These are phyloP conservation scores for Leucocoprinus birnbaumii DNA, from an alignment of 768 basidiomycete species.

Conservation along the genomic window DNA sequence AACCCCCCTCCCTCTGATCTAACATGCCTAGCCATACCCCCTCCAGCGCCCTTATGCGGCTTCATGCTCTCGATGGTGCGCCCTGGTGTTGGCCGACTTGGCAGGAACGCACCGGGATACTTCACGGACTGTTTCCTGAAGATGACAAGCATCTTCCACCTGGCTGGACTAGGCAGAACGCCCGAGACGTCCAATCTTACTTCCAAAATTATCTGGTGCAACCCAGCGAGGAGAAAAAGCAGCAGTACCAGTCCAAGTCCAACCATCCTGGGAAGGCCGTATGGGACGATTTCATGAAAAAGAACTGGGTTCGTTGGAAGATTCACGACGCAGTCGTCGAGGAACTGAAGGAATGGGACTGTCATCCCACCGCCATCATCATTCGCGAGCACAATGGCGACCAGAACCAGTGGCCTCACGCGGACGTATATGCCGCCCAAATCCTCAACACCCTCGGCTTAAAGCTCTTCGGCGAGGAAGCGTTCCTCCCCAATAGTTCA, in stretches of 20 bases:
- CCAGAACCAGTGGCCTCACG: neutral
- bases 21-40: slow-evolving; percentile 5
- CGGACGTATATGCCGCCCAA: neutral
- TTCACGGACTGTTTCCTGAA: slow-evolving; percentile 19
- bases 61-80: slow-evolving; percentile 10
- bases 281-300: slow-evolving; percentile 14
- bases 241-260: neutral
- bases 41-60: slow-evolving; percentile 15
- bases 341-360: slow-evolving; percentile 7
- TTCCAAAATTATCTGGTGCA: slow-evolving; percentile 13
- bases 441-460: slow-evolving; percentile 2
- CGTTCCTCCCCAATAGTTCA: neutral
- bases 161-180: slow-evolving; percentile 12
- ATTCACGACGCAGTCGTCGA: slow-evolving; percentile 15
- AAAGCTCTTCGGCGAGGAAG: slow-evolving; percentile 5
- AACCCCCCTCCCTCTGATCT: too few relatives aligned
- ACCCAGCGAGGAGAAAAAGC: neutral
- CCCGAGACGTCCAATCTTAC: slow-evolving; percentile 13
- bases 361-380: slow-evolving; percentile 15
- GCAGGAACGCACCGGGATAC: slow-evolving; percentile 20
- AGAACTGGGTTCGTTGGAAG: slow-evolving; percentile 13
- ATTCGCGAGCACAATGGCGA: neutral
- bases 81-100: slow-evolving; percentile 18
- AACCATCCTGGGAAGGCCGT: slow-evolving; percentile 13
- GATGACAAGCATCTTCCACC: slow-evolving; percentile 18